Base-by-base conservation (phyloP, 169 alveolate genomes). In the Eimeria zaria region DNA sequence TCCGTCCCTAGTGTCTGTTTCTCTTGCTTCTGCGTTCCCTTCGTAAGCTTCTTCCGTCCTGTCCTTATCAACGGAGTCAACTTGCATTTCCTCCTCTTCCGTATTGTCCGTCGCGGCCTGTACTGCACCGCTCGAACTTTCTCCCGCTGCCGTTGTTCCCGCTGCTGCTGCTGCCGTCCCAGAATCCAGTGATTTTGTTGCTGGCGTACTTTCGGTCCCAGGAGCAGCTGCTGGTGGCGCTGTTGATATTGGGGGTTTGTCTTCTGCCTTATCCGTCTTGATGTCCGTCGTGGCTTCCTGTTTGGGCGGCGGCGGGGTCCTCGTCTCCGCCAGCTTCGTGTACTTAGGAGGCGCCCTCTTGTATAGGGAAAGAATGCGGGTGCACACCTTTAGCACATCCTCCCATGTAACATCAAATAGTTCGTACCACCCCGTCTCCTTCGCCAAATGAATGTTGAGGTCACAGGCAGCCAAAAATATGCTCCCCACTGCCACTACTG, bases 401-500 rank as follows among this genome's bases (percentile, higher is more conserved):
- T 95, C 97, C 96, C 97, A 97, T n/a, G 95, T 96, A 36, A 97
- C 98, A 53, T 97, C 98, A 84, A 96, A 97, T 53, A 97, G 95
- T 81, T 95, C 97, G 64, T 93, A 96, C 98, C 98, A 97, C 6
- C 97, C 96, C 33, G 98, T 97, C 91, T 96, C 98, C 73, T 85
- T 85, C 84, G 97, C 96, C 71, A 97, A 81, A 18, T 97, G 98
- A n/a, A 97, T 97, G 73, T 91, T 90, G 73, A 97, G 73, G 87
- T 96, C 97, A 58, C 97, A 96, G 12, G 98, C 98, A 24, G 98
- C 98, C 83, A 97, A 85, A 58, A 97, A 97, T 46, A 97, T 97
- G 62, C 98, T 96, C 27, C 98, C 98, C 44, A 97, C 98, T 44
- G 98, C 98, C 12, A 97, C 97, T 33, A 97, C 97, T 16, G 97